Conservation (phyloP, 257 asterid genomes). For the Agastache rugosa region DNA sequence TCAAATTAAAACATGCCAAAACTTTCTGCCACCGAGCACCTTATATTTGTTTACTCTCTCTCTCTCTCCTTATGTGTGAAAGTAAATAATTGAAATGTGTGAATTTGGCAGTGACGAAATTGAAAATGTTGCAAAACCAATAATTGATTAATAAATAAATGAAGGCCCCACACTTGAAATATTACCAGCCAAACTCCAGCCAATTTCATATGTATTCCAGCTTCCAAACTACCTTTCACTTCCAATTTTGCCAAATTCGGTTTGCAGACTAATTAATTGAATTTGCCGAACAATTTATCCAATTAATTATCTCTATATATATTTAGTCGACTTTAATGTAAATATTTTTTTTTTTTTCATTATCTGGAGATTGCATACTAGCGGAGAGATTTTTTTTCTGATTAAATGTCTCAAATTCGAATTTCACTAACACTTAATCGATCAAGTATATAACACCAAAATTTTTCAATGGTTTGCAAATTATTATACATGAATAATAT, state of each 20-base stretch:
- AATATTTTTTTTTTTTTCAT: too few relatives aligned
- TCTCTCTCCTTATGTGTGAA: background rate
- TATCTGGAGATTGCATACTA: too few relatives aligned
- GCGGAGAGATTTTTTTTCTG: too few relatives aligned
- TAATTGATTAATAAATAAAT: constrained; percentile 16
- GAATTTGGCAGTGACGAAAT: background rate
- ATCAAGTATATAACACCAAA: too few relatives aligned
- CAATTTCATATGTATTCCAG: constrained; percentile 43
- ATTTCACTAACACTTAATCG: too few relatives aligned
- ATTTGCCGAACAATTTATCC: background rate
- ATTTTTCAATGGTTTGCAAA: too few relatives aligned
- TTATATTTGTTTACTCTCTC: background rate
- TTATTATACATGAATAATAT: too few relatives aligned
- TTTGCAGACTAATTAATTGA: background rate
- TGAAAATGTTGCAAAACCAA: constrained; percentile 10
- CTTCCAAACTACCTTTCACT: constrained; percentile 27
- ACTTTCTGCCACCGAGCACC: constrained; percentile 35
- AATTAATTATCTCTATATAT: background rate
- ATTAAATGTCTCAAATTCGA: too few relatives aligned
- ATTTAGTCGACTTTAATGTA: too few relatives aligned
- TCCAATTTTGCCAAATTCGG: constrained; percentile 9
- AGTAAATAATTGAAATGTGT: background rate
- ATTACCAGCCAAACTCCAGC: constrained; percentile 44
- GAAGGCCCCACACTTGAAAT: constrained; percentile 33
- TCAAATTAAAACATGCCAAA: constrained; percentile 44